phyloP scores from a whole-genome alignment of 306 rosid genomes.

The Cicer arietinum region DNA sequence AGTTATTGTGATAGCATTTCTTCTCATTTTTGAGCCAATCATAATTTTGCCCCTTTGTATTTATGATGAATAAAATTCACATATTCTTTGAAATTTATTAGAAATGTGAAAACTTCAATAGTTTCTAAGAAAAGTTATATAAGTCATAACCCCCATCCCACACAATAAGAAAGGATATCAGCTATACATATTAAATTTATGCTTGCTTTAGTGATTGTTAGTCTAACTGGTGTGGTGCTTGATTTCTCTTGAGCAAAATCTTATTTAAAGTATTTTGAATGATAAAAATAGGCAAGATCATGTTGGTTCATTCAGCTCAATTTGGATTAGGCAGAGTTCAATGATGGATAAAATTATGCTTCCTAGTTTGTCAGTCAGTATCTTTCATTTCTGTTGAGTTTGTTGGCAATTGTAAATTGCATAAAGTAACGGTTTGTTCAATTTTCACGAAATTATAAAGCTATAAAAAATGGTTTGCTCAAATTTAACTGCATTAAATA shows the following conservation, averaged over 20 bases:
- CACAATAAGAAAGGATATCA: background rate
- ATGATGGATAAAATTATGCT: background rate
- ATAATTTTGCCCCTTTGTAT: slow-evolving; percentile 25
- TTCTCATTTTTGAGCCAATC: slow-evolving; percentile 43
- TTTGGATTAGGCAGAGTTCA: background rate
- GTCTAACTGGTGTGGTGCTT: background rate
- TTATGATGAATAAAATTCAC: slow-evolving; percentile 37
- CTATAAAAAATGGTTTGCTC: too few species aligned
- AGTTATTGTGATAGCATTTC: slow-evolving; percentile 36
- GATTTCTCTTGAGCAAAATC: background rate
- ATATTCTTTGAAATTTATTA: slow-evolving; percentile 37
- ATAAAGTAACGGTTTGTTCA: too few species aligned
- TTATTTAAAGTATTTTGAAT: background rate
- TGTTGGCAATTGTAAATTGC: too few species aligned
- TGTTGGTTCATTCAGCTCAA: background rate
- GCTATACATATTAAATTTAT: background rate
- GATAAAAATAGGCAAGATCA: too few species aligned
- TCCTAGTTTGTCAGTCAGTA: background rate
- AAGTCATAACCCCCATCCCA: slow-evolving; percentile 18
- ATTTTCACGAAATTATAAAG: too few species aligned
- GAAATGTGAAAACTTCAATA: slow-evolving; percentile 23
- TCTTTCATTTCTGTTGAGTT: background rate
- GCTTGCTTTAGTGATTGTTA: background rate
- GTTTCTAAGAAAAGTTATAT: slow-evolving; percentile 11
- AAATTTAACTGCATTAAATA: too few species aligned